Base-by-base conservation (phyloP, 2,329 filamentous ascomycete species). In the Colletotrichum liaoningense region DNA sequence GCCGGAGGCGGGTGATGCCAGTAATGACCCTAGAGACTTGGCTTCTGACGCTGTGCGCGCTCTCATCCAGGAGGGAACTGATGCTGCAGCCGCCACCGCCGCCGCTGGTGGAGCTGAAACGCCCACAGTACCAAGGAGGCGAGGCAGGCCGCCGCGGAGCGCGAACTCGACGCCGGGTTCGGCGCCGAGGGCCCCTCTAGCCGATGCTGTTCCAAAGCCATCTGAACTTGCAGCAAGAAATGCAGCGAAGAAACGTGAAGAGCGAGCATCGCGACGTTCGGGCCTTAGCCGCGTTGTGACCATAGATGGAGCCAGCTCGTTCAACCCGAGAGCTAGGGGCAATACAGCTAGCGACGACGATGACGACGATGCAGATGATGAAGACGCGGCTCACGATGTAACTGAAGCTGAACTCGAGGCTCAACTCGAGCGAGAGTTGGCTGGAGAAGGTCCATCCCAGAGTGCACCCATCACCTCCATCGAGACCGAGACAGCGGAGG, bases 11-110 rank as follows among this genome's bases (percentile, higher is more conserved):
- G 54, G 59, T 9, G 67, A 69, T 12, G 64, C 46, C 35, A 60
- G 42, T 26, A 49, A 57, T 11, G 71, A 67, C 60, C 80, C 83
- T n/a, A 79, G 86, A 26, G 84, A 87, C 69, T 75, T 86, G 5
- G 86, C 86, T 58, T 78, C 81, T 63, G 74, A 82, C 65, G 79
- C 81, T n/a, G 79, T 81, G 58, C 77, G 78, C 5, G 80, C 78
- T 11, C 69, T 81, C 3, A 77, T 82, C 22, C 75, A 75, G 59
- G 69, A 77, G 56, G 71, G 38, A 52, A 55, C 69, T 9, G 65
- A 28, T 42, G 72, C 57, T 3, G 73, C 75, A 16, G 73, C 74
- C 22, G 49, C 46, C 65, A 75, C 33, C 68, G 73, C 38, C 38
- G 74, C 22, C 73, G 22, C 26, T 33, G 16, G 56, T 33, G 56